A percentile compares a stretch with the other conserved stretches of the same genome.
These are phyloP conservation scores for Trichocomaceae sp. DNA, from an alignment of 2,329 filamentous ascomycete genomes.

Conservation along the genomic window DNA sequence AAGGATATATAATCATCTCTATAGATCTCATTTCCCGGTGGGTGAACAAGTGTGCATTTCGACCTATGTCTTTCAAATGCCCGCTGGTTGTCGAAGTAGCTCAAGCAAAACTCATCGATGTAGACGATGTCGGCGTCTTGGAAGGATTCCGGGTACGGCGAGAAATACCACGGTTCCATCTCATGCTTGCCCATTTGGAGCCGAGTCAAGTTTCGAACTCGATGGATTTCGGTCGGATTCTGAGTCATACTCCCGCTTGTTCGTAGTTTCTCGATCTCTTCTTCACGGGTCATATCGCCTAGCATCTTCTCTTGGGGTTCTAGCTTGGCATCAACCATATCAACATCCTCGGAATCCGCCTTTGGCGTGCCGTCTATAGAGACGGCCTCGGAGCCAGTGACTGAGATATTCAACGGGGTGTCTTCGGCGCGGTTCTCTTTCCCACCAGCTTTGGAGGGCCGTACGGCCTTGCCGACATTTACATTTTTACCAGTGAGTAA, in stretches of 20 bases:
- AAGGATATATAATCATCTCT: conserved; percentile 85
- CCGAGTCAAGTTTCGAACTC: conserved; percentile 88
- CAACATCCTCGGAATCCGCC: conserved; percentile 35
- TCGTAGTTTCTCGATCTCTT: conserved; percentile 92
- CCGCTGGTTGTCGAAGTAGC: conserved; percentile 77
- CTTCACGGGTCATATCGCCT: conserved; percentile 57
- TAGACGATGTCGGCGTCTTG: conserved; percentile 84
- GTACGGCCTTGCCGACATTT: conserved; percentile 41
- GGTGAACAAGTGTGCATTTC: conserved; percentile 87
- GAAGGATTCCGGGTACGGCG: conserved; percentile 86
- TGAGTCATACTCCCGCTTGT: conserved; percentile 98
- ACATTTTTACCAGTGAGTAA: conserved; percentile 42
- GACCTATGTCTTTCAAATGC: conserved; percentile 77
- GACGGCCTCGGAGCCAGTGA: conserved; percentile 30
- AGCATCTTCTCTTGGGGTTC: conserved; percentile 35
- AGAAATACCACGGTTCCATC: conserved; percentile 98
- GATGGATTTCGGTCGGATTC: conserved; percentile 91
- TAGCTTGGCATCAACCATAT: conserved; percentile 33
- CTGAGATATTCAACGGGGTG: conserved; percentile 27
- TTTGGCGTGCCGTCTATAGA: conserved; percentile 37
- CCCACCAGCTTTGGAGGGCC: conserved; percentile 52
- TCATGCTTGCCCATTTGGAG: conserved; percentile 91
- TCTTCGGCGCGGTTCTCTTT: conserved; percentile 53
- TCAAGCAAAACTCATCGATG: conserved; percentile 95
- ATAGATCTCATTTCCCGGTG: conserved; percentile 97